Percentiles rank a stretch among this genome's conserved stretches.
Evolutionary conservation across 768 basidiomycete species (phyloP).

Genomic region (Sporobolomyces phaffii): DNA sequence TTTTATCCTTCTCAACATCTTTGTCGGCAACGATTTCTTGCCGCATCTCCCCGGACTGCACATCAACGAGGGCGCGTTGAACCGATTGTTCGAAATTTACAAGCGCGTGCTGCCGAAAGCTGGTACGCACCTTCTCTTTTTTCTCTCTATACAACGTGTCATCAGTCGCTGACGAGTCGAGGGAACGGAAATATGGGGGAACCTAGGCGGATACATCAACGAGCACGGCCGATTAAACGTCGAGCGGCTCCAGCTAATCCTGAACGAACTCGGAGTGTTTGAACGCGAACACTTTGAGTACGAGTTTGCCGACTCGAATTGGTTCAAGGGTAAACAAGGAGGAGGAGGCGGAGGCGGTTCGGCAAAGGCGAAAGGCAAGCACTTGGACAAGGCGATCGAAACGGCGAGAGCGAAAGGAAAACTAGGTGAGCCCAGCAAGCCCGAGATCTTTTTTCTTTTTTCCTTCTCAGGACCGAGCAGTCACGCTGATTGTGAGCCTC

Average conservation of each 20-base stretch:
- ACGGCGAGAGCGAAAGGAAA: slow-evolving; percentile 52
- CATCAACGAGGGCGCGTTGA: slow-evolving; percentile 93
- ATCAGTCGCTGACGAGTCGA: neutral
- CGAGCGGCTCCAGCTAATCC: slow-evolving; percentile 70
- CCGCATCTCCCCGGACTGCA: slow-evolving; percentile 94
- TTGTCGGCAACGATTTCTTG: slow-evolving; percentile 95
- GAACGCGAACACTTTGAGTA: slow-evolving; percentile 87
- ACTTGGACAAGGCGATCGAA: slow-evolving; percentile 12
- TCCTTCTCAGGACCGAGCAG: too few relatives aligned
- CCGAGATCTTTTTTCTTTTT: too few relatives aligned
- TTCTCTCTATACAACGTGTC: too few relatives aligned
- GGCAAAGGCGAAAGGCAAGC: slow-evolving; percentile 56
- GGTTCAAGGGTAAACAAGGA: slow-evolving; percentile 85
- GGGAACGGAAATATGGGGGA: too few relatives aligned
- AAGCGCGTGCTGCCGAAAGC: slow-evolving; percentile 73
- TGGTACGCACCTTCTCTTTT: slow-evolving; percentile 49
- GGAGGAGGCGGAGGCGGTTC: slow-evolving; percentile 47
- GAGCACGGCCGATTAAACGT: slow-evolving; percentile 77
- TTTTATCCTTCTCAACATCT: slow-evolving; percentile 91
- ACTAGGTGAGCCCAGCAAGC: slow-evolving; percentile 62
- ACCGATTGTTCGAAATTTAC: slow-evolving; percentile 88
- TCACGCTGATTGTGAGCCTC: too few relatives aligned
- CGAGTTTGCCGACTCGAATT: slow-evolving; percentile 80
- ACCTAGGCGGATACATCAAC: slow-evolving; percentile 90
- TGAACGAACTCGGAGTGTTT: slow-evolving; percentile 81